Evolutionary conservation across 1,139 yeast genomes (phyloP).

Genomic region (Taphrina pruni): DNA sequence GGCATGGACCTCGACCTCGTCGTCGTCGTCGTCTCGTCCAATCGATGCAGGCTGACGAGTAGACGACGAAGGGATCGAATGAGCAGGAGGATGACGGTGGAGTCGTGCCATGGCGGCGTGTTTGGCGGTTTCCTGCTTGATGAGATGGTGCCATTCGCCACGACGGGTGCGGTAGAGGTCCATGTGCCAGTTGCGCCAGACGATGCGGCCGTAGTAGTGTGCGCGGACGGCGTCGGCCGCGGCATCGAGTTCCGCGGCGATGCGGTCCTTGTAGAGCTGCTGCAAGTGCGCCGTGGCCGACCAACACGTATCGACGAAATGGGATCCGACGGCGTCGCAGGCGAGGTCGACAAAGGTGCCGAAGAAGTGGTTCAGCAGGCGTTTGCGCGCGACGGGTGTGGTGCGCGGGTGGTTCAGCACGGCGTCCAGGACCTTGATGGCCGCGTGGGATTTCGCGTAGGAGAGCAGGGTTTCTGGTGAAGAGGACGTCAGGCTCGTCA

Average conservation of each 20-base stretch:
- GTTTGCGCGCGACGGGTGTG: conserved; percentile 67
- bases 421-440: conserved; percentile 55
- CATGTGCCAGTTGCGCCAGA: conserved; percentile 95
- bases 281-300: conserved; percentile 68
- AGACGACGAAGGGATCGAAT: not conserved
- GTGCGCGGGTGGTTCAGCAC: conserved; percentile 60
- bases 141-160: conserved; percentile 41
- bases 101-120: conserved; percentile 24
- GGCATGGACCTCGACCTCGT: not conserved
- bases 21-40: not conserved
- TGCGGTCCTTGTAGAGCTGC: conserved; percentile 83
- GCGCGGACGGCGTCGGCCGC: conserved; percentile 62
- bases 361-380: conserved; percentile 66
- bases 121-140: conserved; percentile 29
- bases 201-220: conserved; percentile 83
- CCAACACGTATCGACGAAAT: conserved; percentile 86
- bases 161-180: conserved; percentile 59
- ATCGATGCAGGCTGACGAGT: no score
- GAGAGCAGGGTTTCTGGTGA: conserved; percentile 32
- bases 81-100: not conserved
- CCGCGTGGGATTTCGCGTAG: conserved; percentile 39
- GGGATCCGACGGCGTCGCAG: conserved; percentile 90
- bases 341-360: conserved; percentile 64
- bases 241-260: conserved; percentile 71
- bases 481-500: conserved; percentile 7